Conservation (phyloP, 1,284 basidiomycete genomes). For the Trichosporon inkin region DNA sequence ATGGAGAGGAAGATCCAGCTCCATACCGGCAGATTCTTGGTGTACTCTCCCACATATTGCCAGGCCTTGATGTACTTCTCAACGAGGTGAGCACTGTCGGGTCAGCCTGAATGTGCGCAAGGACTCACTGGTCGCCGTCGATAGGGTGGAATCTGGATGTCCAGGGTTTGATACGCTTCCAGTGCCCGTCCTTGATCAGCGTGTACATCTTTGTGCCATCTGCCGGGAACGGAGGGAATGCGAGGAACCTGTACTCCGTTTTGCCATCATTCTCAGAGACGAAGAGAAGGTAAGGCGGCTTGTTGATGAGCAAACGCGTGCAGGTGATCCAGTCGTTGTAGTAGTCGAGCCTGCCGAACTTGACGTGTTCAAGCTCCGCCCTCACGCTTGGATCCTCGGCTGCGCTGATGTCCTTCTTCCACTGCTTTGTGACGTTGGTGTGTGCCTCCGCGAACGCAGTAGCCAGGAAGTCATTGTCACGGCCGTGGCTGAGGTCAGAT, state of each 20-base stretch:
- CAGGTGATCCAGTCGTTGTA: conserved; percentile 33
- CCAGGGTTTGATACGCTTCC: conserved; percentile 32
- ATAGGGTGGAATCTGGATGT: conserved; percentile 26
- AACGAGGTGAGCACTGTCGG: conserved; percentile 2
- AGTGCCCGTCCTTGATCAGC: conserved; percentile 29
- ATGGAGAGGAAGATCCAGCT: conserved; percentile 29
- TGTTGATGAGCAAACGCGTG: conserved; percentile 40
- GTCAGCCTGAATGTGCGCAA: neutral
- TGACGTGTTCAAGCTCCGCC: conserved; percentile 18
- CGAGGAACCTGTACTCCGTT: conserved; percentile 34
- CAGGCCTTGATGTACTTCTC: conserved; percentile 8
- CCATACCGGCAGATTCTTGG: conserved; percentile 26
- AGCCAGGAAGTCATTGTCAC: conserved; percentile 22
- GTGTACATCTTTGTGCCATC: conserved; percentile 27
- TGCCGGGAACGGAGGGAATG: conserved; percentile 23
- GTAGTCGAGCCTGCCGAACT: conserved; percentile 42
- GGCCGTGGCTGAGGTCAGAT: conserved; percentile 24
- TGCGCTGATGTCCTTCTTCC: conserved; percentile 11
- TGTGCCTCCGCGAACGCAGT: conserved; percentile 25
- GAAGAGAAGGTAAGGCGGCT: conserved; percentile 40
- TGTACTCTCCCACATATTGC: neutral
- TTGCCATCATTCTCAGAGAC: conserved; percentile 29
- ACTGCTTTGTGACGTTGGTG: conserved; percentile 27
- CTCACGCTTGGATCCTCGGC: conserved; percentile 5
- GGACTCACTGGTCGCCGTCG: conserved; percentile 33